phyloP scores from a whole-genome alignment of 2,329 filamentous ascomycete species.

The Pestalotiopsis sp. region DNA sequence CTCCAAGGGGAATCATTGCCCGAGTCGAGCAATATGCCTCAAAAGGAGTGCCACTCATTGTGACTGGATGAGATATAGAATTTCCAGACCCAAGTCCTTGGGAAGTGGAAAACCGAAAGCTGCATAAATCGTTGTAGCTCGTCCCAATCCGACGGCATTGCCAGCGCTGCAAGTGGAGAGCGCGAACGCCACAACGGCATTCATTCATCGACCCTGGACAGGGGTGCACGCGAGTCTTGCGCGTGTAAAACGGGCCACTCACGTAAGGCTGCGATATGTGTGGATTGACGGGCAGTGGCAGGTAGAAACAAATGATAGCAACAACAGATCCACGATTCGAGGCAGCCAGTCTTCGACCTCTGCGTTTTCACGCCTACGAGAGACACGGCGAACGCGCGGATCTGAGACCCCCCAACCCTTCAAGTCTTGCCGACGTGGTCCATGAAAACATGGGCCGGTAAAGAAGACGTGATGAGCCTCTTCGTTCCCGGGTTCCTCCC shows the following conservation, averaged over 20 bases:
- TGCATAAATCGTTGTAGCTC: neutral
- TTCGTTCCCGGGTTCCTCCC: neutral
- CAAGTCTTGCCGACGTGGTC: neutral
- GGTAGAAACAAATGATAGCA: neutral
- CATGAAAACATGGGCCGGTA: neutral
- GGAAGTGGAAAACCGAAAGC: neutral
- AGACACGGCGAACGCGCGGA: neutral
- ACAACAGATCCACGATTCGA: neutral
- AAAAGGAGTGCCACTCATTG: neutral
- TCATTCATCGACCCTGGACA: neutral
- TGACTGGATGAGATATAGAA: neutral
- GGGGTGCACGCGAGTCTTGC: neutral
- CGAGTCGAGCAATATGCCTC: neutral
- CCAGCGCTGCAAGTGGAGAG: neutral
- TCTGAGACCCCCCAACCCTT: neutral
- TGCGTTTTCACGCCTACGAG: neutral
- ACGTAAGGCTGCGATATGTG: neutral
- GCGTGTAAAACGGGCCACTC: neutral
- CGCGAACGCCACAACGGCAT: neutral
- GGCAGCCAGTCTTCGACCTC: neutral
- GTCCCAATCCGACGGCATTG: neutral
- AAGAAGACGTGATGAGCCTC: neutral
- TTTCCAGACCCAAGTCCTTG: neutral
- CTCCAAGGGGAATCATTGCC: neutral
- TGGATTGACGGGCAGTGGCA: neutral